phyloP scores from a whole-genome alignment of 306 rosid species.

The Morella rubra region DNA sequence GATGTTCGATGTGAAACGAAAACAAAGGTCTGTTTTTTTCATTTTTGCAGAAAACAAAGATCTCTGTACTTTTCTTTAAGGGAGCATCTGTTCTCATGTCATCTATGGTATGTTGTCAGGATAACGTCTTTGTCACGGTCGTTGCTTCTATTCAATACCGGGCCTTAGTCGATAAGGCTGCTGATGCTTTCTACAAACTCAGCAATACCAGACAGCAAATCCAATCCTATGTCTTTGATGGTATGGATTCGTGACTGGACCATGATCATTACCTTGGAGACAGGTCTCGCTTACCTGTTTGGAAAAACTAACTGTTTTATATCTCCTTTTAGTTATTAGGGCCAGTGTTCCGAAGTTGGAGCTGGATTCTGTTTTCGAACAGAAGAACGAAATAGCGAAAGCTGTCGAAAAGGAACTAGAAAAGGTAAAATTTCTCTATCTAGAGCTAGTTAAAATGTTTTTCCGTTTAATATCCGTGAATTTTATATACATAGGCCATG shows the following conservation, averaged over 20 bases:
- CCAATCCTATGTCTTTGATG: conserved; percentile 60
- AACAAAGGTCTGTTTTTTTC: conserved; percentile 56
- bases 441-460: background rate
- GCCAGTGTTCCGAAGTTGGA: conserved; percentile 61
- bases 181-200: conserved; percentile 60
- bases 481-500: conserved; percentile 46
- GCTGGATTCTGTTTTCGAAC: conserved; percentile 54
- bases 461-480: background rate
- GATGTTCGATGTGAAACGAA: conserved; percentile 63
- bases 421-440: conserved; percentile 31
- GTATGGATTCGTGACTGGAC: conserved; percentile 30
- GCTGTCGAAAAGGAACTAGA: conserved; percentile 56
- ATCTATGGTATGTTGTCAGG: conserved; percentile 34
- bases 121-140: conserved; percentile 57
- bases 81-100: conserved; percentile 4
- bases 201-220: conserved; percentile 55
- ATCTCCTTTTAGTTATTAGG: conserved; percentile 42
- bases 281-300: background rate
- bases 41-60: conserved; percentile 60
- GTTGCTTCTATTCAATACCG: conserved; percentile 61
- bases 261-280: background rate
- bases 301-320: conserved; percentile 2
- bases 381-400: conserved; percentile 58
- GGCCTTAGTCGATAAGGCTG: conserved; percentile 47
- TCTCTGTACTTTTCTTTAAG: background rate